These are phyloP conservation scores for Glonium stellatum DNA, from an alignment of 495 filamentous ascomycete genomes.

Conservation along the genomic window DNA sequence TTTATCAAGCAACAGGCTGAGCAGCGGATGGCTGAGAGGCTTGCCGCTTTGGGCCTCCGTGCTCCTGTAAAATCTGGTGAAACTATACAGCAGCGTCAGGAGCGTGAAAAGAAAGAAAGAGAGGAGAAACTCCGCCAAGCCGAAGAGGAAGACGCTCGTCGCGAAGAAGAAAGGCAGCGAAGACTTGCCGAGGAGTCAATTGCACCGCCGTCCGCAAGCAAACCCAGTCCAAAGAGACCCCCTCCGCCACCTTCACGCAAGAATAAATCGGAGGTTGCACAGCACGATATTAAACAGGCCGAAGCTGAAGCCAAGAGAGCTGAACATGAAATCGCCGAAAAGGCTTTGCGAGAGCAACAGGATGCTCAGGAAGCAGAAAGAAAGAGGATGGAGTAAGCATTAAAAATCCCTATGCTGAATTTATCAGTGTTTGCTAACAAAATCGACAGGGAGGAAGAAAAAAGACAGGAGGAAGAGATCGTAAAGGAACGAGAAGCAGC, in stretches of 20 bases:
- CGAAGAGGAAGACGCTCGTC: conserved; percentile 89
- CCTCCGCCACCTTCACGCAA: conserved; percentile 78
- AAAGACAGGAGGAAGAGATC: conserved; percentile 69
- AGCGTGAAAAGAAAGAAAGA: conserved; percentile 80
- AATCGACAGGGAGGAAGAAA: conserved; percentile 61
- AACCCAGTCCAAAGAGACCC: conserved; percentile 63
- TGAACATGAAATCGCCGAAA: conserved; percentile 39
- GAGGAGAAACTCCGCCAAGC: conserved; percentile 80
- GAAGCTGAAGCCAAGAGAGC: conserved; percentile 43
- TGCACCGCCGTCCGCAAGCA: conserved; percentile 48
- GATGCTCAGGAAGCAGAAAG: conserved; percentile 69
- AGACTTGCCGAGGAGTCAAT: conserved; percentile 78
- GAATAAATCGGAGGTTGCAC: conserved; percentile 52
- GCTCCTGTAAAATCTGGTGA: conserved; percentile 65
- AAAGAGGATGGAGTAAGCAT: conserved; percentile 77
- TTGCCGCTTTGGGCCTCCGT: conserved; percentile 88
- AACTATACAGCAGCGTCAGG: conserved; percentile 71
- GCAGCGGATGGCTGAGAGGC: conserved; percentile 92
- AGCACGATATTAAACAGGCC: conserved; percentile 34
- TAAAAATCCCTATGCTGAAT: not conserved
- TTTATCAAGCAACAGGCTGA: conserved; percentile 97
- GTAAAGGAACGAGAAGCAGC: conserved; percentile 72
- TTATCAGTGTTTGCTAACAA: conserved; percentile 16
- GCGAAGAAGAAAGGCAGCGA: conserved; percentile 80
- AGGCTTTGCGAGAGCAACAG: conserved; percentile 62